These are phyloP conservation scores for Metschnikowia gruessii DNA, from an alignment of 805 yeast species.

Conservation along the genomic window DNA sequence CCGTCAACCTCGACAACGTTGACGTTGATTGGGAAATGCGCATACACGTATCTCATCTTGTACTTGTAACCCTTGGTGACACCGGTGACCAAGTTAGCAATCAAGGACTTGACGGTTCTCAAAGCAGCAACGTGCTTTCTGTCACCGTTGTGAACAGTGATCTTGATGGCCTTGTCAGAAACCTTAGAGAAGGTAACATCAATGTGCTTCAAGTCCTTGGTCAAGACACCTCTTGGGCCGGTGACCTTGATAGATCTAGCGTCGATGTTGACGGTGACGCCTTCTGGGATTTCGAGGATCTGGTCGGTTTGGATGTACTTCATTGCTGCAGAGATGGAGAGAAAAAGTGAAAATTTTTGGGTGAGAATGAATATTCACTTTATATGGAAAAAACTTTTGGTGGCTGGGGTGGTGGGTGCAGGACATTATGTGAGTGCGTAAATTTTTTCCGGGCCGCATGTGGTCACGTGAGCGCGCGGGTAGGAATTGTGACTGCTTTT, in stretches of 20 bases:
- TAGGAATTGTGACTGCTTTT: constrained; percentile 1
- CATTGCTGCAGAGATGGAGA: constrained; percentile 36
- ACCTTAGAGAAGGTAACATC: constrained; percentile 89
- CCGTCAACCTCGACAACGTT: constrained; percentile 83
- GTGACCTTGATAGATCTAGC: constrained; percentile 86
- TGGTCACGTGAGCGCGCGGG: constrained; percentile 1
- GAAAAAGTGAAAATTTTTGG: not conserved
- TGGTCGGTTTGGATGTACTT: constrained; percentile 88
- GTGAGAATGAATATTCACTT: not conserved
- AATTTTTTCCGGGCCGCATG: not conserved
- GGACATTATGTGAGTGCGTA: no score
- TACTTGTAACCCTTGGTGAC: constrained; percentile 98
- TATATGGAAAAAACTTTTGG: constrained; percentile 5
- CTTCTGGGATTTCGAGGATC: constrained; percentile 83
- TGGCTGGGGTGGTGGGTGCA: no score
- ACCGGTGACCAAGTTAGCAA: constrained; percentile 94
- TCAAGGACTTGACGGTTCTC: constrained; percentile 96
- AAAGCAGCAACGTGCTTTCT: constrained; percentile 99
- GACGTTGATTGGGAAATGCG: constrained; percentile 99
- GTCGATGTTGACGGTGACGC: constrained; percentile 86
- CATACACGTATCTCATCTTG: constrained; percentile 99
- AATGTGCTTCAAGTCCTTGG: constrained; percentile 90
- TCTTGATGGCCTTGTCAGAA: constrained; percentile 68
- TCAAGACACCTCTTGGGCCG: constrained; percentile 96
- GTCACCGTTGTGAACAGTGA: constrained; percentile 97